Conservation (phyloP, 2,329 filamentous ascomycete species). For the Phialophora macrospora region DNA sequence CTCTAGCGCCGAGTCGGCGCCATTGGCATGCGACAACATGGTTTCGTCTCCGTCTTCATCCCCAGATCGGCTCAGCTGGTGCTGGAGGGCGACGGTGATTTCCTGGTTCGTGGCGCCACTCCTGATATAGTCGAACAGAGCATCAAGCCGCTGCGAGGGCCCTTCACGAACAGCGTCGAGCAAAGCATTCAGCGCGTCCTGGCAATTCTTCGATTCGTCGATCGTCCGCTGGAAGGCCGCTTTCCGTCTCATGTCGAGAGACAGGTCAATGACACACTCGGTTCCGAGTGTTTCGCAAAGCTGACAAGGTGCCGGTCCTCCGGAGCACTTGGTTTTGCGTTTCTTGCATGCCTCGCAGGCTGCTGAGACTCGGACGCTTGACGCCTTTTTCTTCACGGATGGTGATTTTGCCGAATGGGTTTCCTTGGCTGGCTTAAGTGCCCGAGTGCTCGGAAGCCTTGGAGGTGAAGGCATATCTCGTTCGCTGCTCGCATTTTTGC, state of each 20-base stretch:
- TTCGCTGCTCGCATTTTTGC: slow-evolving; percentile 6
- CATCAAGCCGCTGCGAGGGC: slow-evolving; percentile 25
- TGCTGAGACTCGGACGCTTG: slow-evolving; percentile 30
- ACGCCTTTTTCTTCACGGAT: slow-evolving; percentile 18
- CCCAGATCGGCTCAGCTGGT: slow-evolving; percentile 4
- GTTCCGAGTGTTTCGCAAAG: slow-evolving; percentile 31
- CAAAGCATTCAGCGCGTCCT: slow-evolving; percentile 28
- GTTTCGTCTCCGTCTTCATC: slow-evolving; percentile 22
- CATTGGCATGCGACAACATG: slow-evolving; percentile 8
- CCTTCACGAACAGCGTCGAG: slow-evolving; percentile 30
- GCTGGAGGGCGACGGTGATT: slow-evolving; percentile 16
- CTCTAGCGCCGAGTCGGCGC: background rate
- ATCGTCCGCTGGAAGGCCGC: slow-evolving; percentile 33
- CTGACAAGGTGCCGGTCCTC: slow-evolving; percentile 35
- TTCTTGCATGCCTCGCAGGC: slow-evolving; percentile 38
- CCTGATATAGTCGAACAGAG: slow-evolving; percentile 21
- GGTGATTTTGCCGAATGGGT: slow-evolving; percentile 17
- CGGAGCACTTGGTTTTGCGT: slow-evolving; percentile 36
- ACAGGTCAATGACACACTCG: slow-evolving; percentile 36
- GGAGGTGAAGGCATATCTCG: slow-evolving; percentile 25
- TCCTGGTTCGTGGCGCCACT: slow-evolving; percentile 24
- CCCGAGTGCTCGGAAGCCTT: slow-evolving; percentile 17
- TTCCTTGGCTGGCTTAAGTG: slow-evolving; percentile 31
- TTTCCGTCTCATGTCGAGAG: slow-evolving; percentile 35
- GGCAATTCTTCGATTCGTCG: slow-evolving; percentile 33